A percentile compares a stretch with the other conserved stretches of the same genome.
Conservation (phyloP, 805 yeast species). For the Cyberlindnera xylosilytica region DNA sequence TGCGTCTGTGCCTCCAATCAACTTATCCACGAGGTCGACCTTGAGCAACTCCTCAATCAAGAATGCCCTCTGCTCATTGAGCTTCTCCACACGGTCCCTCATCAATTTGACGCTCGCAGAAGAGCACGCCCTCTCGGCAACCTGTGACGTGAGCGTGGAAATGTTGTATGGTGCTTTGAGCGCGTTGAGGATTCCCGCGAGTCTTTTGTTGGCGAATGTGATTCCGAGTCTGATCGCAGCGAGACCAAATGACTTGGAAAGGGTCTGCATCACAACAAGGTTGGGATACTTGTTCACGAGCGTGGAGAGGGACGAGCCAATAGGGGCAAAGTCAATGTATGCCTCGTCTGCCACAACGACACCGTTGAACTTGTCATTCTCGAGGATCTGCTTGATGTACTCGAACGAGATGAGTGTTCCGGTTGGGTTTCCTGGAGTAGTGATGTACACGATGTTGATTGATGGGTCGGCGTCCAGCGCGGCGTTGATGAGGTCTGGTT, state of each 20-base stretch:
- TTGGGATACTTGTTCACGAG: conserved; percentile 80
- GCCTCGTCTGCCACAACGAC: conserved; percentile 92
- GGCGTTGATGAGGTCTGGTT: conserved; percentile 51
- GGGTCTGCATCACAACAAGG: conserved; percentile 83
- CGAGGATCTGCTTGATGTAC: conserved; percentile 46
- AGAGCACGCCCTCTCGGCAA: conserved; percentile 73
- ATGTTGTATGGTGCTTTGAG: conserved; percentile 97
- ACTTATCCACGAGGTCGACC: conserved; percentile 63
- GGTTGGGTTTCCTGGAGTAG: conserved; percentile 98
- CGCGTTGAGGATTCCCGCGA: conserved; percentile 71
- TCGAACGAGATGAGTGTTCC: conserved; percentile 55
- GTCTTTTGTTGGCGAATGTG: conserved; percentile 58
- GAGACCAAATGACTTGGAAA: conserved; percentile 92
- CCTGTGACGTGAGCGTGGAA: conserved; percentile 70
- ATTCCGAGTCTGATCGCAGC: conserved; percentile 93
- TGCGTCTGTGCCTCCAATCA: conserved; percentile 82
- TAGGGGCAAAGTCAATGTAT: conserved; percentile 77
- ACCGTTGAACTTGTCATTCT: conserved; percentile 59
- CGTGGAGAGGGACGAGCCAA: conserved; percentile 69
- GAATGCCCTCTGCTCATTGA: conserved; percentile 52
- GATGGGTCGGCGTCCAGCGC: conserved; percentile 50
- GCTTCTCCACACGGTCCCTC: conserved; percentile 48
- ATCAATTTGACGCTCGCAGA: conserved; percentile 54
- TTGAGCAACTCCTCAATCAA: conserved; percentile 52
- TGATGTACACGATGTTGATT: conserved; percentile 76